phyloP scores from a whole-genome alignment of 1,284 basidiomycete species.

The Hypsizygus ulmarius region DNA sequence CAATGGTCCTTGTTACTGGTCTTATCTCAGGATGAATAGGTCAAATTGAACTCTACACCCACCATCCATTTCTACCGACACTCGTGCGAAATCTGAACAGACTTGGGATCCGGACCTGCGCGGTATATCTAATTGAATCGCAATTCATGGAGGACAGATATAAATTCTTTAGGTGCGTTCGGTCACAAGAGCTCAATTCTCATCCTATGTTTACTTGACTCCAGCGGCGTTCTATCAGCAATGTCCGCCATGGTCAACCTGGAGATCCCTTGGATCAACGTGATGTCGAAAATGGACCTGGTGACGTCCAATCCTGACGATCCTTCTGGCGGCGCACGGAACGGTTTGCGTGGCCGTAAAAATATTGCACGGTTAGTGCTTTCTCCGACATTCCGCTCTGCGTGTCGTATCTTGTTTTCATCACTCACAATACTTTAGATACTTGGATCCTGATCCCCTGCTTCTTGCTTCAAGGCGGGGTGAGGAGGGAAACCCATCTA shows the following conservation, averaged over 20 bases:
- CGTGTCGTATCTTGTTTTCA: background rate
- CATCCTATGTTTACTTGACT: slow-evolving; percentile 1
- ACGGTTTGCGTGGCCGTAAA: slow-evolving; percentile 68
- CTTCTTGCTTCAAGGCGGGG: slow-evolving; percentile 69
- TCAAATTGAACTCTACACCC: slow-evolving; percentile 99
- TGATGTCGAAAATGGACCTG: slow-evolving; percentile 99
- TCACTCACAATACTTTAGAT: slow-evolving; percentile 45
- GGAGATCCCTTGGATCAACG: slow-evolving; percentile 94
- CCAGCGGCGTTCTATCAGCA: slow-evolving; percentile 92
- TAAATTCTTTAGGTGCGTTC: slow-evolving; percentile 86
- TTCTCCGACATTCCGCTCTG: too few species aligned
- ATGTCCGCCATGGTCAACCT: slow-evolving; percentile 99
- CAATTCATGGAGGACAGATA: slow-evolving; percentile 99
- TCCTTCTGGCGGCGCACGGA: slow-evolving; percentile 59
- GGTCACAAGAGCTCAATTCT: slow-evolving; percentile 5
- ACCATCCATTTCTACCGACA: slow-evolving; percentile 93
- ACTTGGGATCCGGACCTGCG: slow-evolving; percentile 77
- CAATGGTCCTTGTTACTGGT: background rate
- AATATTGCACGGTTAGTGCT: slow-evolving; percentile 72
- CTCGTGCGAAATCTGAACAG: slow-evolving; percentile 74
- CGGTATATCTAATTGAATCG: slow-evolving; percentile 92
- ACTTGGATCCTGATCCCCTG: slow-evolving; percentile 95
- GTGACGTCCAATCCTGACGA: slow-evolving; percentile 69
- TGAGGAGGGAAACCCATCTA: slow-evolving; percentile 62
- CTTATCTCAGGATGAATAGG: slow-evolving; percentile 42